Percentiles rank a stretch among this genome's conserved stretches.
Conservation (phyloP, 2,329 filamentous ascomycete species). For the Aspergillus cejpii region DNA sequence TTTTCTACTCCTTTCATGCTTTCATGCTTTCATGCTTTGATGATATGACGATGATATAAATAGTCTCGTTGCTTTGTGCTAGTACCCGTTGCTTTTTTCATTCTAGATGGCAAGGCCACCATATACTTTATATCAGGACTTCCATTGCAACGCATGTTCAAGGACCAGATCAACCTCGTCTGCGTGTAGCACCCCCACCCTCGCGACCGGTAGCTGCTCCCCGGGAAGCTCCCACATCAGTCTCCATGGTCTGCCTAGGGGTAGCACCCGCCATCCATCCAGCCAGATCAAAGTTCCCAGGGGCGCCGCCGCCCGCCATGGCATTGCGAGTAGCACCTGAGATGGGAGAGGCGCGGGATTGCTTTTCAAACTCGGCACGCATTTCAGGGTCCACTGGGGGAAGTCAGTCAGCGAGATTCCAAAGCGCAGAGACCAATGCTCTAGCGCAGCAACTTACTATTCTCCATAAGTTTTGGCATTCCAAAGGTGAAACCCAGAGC, state of each 20-base stretch:
- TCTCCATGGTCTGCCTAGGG: conserved; percentile 21
- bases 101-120: neutral
- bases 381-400: conserved; percentile 88
- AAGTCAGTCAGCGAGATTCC: neutral
- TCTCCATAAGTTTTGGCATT: conserved; percentile 92
- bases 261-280: conserved; percentile 59
- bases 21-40: neutral
- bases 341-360: conserved; percentile 69
- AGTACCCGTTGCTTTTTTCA: neutral
- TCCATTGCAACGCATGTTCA: too few relatives aligned
- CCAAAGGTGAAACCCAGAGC: conserved; percentile 79
- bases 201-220: conserved; percentile 26
- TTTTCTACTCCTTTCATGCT: too few relatives aligned
- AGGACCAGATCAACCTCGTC: conserved; percentile 22
- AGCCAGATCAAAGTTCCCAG: conserved; percentile 61
- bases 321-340: conserved; percentile 53
- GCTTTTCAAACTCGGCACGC: conserved; percentile 83
- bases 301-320: conserved; percentile 50
- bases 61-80: neutral
- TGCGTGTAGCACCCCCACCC: conserved; percentile 19
- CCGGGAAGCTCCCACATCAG: conserved; percentile 12
- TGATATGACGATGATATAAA: neutral
- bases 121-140: too few relatives aligned
- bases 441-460: conserved; percentile 59
- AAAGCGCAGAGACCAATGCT: neutral